These are phyloP conservation scores for Mortierella hygrophila DNA, from an alignment of 192 early-diverging fungal species.

Conservation along the genomic window DNA sequence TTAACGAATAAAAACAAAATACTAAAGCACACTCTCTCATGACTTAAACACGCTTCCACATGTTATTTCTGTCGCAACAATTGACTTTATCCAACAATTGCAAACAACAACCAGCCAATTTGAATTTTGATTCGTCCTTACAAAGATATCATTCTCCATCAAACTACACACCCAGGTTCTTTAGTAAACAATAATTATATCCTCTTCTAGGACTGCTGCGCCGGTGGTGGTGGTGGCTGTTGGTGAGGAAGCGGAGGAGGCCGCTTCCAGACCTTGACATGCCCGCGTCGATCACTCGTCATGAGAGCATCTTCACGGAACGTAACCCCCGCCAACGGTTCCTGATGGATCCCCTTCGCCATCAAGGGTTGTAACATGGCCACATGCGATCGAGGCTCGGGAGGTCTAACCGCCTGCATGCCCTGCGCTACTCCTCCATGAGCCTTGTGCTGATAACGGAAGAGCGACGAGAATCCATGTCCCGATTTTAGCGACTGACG, in stretches of 20 bases:
- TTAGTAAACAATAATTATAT: background rate
- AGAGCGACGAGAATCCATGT: conserved; percentile 23
- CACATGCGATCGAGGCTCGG: conserved; percentile 63
- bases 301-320: conserved; percentile 81
- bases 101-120: too few relatives aligned
- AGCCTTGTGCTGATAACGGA: conserved; percentile 5
- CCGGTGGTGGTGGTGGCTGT: background rate
- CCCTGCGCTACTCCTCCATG: background rate
- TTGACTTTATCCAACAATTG: too few relatives aligned
- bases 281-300: conserved; percentile 80
- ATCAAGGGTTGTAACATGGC: conserved; percentile 80
- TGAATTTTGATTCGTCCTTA: too few relatives aligned
- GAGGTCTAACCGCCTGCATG: conserved; percentile 44
- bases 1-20: background rate
- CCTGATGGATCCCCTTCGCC: conserved; percentile 71
- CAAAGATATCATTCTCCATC: background rate
- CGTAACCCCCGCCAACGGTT: conserved; percentile 70
- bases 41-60: too few relatives aligned
- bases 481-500: conserved; percentile 13
- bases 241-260: conserved; percentile 55
- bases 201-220: background rate
- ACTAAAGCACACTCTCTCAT: background rate
- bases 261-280: conserved; percentile 80
- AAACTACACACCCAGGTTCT: background rate
- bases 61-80: too few relatives aligned